These are phyloP conservation scores for Penicillium aurantiogriseum DNA, from an alignment of 2,329 filamentous ascomycete species.

Conservation along the genomic window DNA sequence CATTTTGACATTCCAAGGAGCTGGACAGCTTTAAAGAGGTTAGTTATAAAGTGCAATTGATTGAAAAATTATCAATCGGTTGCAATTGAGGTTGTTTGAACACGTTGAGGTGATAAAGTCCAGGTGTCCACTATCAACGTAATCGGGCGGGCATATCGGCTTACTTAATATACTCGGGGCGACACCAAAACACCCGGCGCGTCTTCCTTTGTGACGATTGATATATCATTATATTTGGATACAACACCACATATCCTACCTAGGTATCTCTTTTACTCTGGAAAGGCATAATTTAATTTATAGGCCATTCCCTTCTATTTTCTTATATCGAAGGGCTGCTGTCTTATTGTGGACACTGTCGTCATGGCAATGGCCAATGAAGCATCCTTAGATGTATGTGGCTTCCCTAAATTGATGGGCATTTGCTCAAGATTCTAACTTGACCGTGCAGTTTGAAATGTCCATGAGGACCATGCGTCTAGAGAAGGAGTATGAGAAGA, in stretches of 20 bases:
- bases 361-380: constrained; percentile 16
- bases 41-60: background rate
- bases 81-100: constrained; percentile 8
- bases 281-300: background rate
- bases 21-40: constrained; percentile 1
- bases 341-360: background rate
- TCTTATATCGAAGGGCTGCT: background rate
- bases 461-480: constrained; percentile 55
- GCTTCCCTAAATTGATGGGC: background rate
- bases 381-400: constrained; percentile 28
- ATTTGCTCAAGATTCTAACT: constrained; percentile 6
- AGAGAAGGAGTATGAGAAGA: constrained; percentile 68
- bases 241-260: background rate
- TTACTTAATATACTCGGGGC: constrained; percentile 4
- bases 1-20: constrained; percentile 31
- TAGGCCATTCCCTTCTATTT: background rate
- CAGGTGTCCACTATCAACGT: constrained; percentile 14
- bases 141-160: background rate
- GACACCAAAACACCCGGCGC: constrained; percentile 6
- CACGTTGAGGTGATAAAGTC: constrained; percentile 5
- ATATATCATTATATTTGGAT: background rate
- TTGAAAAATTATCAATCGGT: constrained; percentile 1
- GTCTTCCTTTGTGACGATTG: constrained; percentile 1
- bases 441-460: constrained; percentile 39
- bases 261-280: background rate